Percentiles rank a stretch among this genome's conserved stretches.
These are phyloP conservation scores for Termitomyces sp. DNA, from an alignment of 768 basidiomycete species.

Conservation along the genomic window DNA sequence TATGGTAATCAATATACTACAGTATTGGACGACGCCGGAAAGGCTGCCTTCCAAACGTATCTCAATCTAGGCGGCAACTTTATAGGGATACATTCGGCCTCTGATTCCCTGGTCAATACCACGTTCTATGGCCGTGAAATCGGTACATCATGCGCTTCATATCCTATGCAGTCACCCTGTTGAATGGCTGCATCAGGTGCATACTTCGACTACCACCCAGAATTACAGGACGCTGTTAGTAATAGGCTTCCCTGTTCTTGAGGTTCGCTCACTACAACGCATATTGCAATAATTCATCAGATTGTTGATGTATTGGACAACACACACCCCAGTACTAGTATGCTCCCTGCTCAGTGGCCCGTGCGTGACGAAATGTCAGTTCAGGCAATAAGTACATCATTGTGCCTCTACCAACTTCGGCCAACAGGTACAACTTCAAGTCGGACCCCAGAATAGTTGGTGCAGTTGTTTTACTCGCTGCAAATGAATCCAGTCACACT, in stretches of 20 bases:
- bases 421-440: conserved; percentile 60
- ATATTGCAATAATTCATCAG: conserved; percentile 22
- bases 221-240: conserved; percentile 57
- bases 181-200: conserved; percentile 35
- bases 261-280: neutral
- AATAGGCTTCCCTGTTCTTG: neutral
- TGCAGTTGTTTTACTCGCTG: conserved; percentile 56
- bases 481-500: conserved; percentile 58
- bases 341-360: conserved; percentile 46
- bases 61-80: conserved; percentile 68
- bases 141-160: conserved; percentile 28
- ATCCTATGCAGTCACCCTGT: neutral
- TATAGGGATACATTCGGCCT: conserved; percentile 62
- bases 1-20: neutral
- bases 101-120: conserved; percentile 53
- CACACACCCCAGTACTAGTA: conserved; percentile 57
- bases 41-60: conserved; percentile 58
- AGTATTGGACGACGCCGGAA: conserved; percentile 59
- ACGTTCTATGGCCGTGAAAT: conserved; percentile 54
- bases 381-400: neutral
- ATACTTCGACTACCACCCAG: conserved; percentile 68
- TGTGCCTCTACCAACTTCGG: neutral
- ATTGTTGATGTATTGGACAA: conserved; percentile 53
- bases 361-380: conserved; percentile 58
- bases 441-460: conserved; percentile 64